Evolutionary conservation across 2,329 filamentous ascomycete genomes (phyloP).

Genomic region (Fusarium tjaetaba): DNA sequence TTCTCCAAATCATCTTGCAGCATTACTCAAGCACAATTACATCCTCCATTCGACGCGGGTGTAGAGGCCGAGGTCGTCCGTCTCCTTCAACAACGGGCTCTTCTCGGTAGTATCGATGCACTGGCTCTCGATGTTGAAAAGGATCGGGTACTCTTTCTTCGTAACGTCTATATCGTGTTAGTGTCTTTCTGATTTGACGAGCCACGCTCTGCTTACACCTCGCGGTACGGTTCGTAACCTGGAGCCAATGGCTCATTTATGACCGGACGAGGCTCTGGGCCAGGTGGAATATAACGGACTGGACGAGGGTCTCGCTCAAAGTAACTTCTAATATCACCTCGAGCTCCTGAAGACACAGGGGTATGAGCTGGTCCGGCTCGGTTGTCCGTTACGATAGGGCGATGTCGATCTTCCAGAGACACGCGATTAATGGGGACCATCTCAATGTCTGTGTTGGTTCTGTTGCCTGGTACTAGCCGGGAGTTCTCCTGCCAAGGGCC

Average conservation of each 20-base stretch:
- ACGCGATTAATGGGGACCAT: slow-evolving; percentile 29
- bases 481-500: slow-evolving; percentile 37
- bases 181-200: neutral
- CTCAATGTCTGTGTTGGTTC: slow-evolving; percentile 30
- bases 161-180: slow-evolving; percentile 33
- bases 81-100: slow-evolving; percentile 20
- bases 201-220: slow-evolving; percentile 37
- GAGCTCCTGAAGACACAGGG: neutral
- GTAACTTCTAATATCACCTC: slow-evolving; percentile 5
- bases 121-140: slow-evolving; percentile 22
- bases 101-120: slow-evolving; percentile 29
- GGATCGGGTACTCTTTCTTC: slow-evolving; percentile 8
- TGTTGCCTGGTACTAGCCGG: slow-evolving; percentile 29
- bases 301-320: slow-evolving; percentile 13
- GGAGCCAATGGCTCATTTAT: slow-evolving; percentile 10
- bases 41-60: slow-evolving; percentile 40
- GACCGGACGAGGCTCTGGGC: slow-evolving; percentile 22
- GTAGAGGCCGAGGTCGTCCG: slow-evolving; percentile 28
- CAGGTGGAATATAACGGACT: slow-evolving; percentile 11
- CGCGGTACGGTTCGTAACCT: slow-evolving; percentile 34
- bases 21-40: slow-evolving; percentile 48
- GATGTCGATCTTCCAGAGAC: slow-evolving; percentile 15
- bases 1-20: neutral
- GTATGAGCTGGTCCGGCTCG: slow-evolving; percentile 8
- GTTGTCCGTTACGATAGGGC: slow-evolving; percentile 15